These are phyloP conservation scores for Neurospora sp. DNA, from an alignment of 495 filamentous ascomycete species.

Conservation along the genomic window DNA sequence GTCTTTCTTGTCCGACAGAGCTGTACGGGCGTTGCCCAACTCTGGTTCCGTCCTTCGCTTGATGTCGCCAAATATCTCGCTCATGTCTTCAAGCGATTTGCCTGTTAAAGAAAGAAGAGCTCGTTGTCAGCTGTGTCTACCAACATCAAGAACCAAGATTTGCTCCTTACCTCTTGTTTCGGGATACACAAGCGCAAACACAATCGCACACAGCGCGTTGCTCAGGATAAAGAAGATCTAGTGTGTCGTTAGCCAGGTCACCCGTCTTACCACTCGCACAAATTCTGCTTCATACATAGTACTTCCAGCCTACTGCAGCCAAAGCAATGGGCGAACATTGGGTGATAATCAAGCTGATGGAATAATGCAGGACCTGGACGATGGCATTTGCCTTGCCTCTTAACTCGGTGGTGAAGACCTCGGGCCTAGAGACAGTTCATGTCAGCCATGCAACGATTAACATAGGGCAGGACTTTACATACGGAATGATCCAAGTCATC, in stretches of 20 bases:
- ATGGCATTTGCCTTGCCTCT: slow-evolving; percentile 43
- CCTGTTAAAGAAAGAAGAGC: slow-evolving; percentile 2
- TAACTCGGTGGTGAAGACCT: slow-evolving; percentile 47
- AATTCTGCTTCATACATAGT: slow-evolving; percentile 22
- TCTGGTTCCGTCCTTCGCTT: not conserved
- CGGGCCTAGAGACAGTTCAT: slow-evolving; percentile 17
- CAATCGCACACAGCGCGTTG: slow-evolving; percentile 33
- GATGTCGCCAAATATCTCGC: slow-evolving; percentile 32
- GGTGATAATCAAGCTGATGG: slow-evolving; percentile 43
- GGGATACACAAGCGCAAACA: slow-evolving; percentile 40
- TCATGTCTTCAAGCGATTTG: slow-evolving; percentile 44
- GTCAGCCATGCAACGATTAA: not conserved
- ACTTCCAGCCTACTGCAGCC: slow-evolving; percentile 35
- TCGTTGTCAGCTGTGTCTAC: not conserved
- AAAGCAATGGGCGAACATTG: slow-evolving; percentile 47
- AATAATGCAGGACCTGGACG: slow-evolving; percentile 45
- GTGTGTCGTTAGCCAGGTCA: not conserved
- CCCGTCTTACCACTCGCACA: not conserved
- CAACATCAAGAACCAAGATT: not conserved
- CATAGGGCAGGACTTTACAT: not conserved
- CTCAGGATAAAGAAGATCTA: slow-evolving; percentile 43
- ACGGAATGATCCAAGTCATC: slow-evolving; percentile 46
- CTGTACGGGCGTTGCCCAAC: not conserved
- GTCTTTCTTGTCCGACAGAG: not conserved
- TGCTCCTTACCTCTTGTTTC: slow-evolving; percentile 35